Evolutionary conservation across 2,329 filamentous ascomycete species (phyloP), one percentile per base, ranked within the genome.

Genomic region (Alternaria alternata): DNA sequence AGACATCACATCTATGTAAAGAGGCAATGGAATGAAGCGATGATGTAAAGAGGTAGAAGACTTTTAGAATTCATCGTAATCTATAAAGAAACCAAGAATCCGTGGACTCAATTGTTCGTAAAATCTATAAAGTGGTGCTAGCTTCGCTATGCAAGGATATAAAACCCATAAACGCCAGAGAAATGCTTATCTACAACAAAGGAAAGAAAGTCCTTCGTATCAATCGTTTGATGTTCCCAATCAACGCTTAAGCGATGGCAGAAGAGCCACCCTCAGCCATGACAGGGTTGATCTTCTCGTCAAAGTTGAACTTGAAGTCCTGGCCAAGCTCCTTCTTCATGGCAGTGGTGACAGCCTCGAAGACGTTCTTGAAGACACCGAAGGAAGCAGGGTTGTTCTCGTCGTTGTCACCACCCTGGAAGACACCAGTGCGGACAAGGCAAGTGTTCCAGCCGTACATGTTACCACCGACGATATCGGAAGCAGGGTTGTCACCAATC

Each of bases 401-500:
- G 73, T 93, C 91, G 74, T 93, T 93, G 60, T 88, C 89, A 18
- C 87, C 89, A 63, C 90, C 90, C 81, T 91, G 89, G 85, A 90
- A 92, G 48, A 93, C 90, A 80, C 91, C 91, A 0, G 90, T 93
- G 73, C 90, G 87, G 57, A 93, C 90, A 55, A 93, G 80, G 74
- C 90, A 92, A 3, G 90, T 92, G 81, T 93, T 93, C 91, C 90
- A 93, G 61, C 89, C 89, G 78, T 93, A 92, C 85, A 89, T 90
- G 84, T 93, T 93, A 63, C 90, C 90, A 63, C 90, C 90, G 65
- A 90, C 84, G 71, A 92, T 91, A 75, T 92, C 89, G 26, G 88
- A 90, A 26, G 88, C 87, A 7, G 89, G 89, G 81, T 91, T 92
- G 79, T 92, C 89, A 66, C 89, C 89, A 56, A 92, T 82, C 89